Evolutionary conservation across 2,329 filamentous ascomycete genomes (phyloP).

Genomic region (Leptographium procerum): DNA sequence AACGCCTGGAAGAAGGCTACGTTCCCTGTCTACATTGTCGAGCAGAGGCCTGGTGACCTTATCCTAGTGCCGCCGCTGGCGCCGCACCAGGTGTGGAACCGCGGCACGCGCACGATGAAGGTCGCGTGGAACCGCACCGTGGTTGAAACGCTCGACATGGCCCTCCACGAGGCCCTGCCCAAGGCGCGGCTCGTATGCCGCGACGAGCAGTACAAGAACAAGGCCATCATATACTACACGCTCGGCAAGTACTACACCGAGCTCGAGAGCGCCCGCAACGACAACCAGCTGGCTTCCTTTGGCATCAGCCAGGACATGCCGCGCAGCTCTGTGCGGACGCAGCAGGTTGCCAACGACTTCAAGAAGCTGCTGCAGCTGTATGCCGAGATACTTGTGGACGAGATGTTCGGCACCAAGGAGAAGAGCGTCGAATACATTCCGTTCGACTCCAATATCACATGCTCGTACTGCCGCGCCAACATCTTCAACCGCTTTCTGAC

Average conservation of each 20-base stretch:
- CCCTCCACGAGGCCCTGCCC: slow-evolving; percentile 75
- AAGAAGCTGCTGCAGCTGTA: slow-evolving; percentile 68
- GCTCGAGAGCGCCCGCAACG: slow-evolving; percentile 42
- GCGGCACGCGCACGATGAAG: slow-evolving; percentile 91
- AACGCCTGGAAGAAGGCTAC: slow-evolving; percentile 93
- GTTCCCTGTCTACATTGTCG: slow-evolving; percentile 85
- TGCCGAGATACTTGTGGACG: slow-evolving; percentile 67
- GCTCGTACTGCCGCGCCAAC: slow-evolving; percentile 89
- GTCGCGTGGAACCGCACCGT: slow-evolving; percentile 97
- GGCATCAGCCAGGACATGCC: slow-evolving; percentile 33
- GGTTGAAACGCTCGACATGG: slow-evolving; percentile 78
- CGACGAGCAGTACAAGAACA: slow-evolving; percentile 98
- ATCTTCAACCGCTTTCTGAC: slow-evolving; percentile 96
- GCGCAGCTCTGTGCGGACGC: slow-evolving; percentile 32
- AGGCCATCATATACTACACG: slow-evolving; percentile 85
- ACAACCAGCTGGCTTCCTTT: slow-evolving; percentile 30
- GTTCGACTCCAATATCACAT: slow-evolving; percentile 87
- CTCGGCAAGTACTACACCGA: slow-evolving; percentile 66
- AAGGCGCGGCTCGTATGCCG: slow-evolving; percentile 85
- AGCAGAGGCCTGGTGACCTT: slow-evolving; percentile 83
- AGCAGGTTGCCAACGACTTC: slow-evolving; percentile 73
- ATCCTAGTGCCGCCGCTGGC: slow-evolving; percentile 88
- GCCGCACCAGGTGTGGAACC: slow-evolving; percentile 96
- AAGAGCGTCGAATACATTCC: slow-evolving; percentile 62
- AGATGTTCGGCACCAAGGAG: slow-evolving; percentile 69